Evolutionary conservation across 495 filamentous ascomycete genomes (phyloP), one percentile per base, ranked within the genome.

Genomic region (Thozetella sp.): DNA sequence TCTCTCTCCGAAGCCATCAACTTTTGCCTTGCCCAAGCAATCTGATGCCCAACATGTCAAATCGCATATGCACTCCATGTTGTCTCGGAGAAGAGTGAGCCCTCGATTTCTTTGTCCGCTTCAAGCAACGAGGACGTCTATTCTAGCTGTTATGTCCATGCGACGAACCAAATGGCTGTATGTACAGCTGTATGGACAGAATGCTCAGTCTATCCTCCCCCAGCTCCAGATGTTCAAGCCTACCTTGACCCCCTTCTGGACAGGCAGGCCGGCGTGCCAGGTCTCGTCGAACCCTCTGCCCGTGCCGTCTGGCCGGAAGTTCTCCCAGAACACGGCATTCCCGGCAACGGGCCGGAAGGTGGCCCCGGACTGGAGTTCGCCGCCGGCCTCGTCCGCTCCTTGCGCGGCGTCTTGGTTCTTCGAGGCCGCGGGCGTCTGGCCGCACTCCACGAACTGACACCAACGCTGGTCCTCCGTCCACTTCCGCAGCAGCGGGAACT

Each of bases 281-380:
- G 73, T 72, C 65, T 81, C 75, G 15, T 76, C 71, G 60, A 68
- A 77, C 2, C 76, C 78, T 55, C 72, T 64, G 2, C 75, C 76
- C 0, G 75, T 73, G 1, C 75, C 72, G 45, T 80, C 77, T 13
- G 76, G 63, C 30, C 70, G 70, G 64, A 81, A 80, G 58, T 81
- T 80, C 66, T 80, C 77, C 78, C 78, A 81, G 51, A 73, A 80
- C 19, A 81, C 77, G 17, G 77, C 77, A 61, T 81, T 81, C 2
- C 78, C 77, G 2, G 77, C 65, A 2, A 73, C 30, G 0, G 67
- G 70, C 63, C 68, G 76, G 59, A 81, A 81, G 1, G 68, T 68
- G 9, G 75, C 69, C 3, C 76, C 78, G 25, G 52, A 43, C 22
- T 30, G 37, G 2, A 43, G 46, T 12, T 51, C 63, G 4, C 51